Evolutionary conservation across 441 rosid species (phyloP), one percentile per base, ranked within the genome.

Genomic region (Pelargonium myrrhifolium): DNA sequence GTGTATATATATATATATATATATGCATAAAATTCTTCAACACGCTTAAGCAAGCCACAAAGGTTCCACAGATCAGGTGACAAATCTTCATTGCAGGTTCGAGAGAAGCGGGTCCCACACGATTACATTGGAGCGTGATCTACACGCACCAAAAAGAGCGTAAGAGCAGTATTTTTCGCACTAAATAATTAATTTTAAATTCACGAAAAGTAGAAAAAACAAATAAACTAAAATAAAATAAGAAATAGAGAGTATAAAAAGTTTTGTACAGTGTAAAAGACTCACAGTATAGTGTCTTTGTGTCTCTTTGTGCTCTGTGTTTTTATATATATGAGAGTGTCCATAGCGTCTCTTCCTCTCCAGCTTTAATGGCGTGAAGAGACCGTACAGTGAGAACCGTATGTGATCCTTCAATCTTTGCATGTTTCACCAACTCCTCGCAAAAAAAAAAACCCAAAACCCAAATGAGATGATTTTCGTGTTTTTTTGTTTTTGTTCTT

Each of bases 361-460:
- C 71, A 62, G 77, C 77, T 74, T 69, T 66, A 70, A 74, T 74
- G 77, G 77, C 71, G 64, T 60, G 64, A 60, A 64, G 71, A 69
- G 77, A 65, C 56, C 39, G 39, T 61, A 74, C 53, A 42, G 7
- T 15, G 47, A 35, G 71, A 69, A 66, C 75, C 58, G 64, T 67
- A 42, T 62, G 45, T 20, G 64, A 68, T 63, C 60, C 76, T 74
- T 67, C 78, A 66, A 66, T 75, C 78, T 70, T 70, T 70, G 74
- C 74, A 70, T 66, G 78, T 64, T 63, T 62, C 74, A 75, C 78
- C 74, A 65, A 69, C 72, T 67, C 62, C 65, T 62, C 71, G 3
- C 40, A 62, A 55, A 72, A 56, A 67, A 72, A 62, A 42, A 11
- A n/a, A n/a, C 68, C 71, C 71, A 24, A 63, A 65, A 69, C 66